phyloP scores from a whole-genome alignment of 305 asterid genomes.

The Fraxinus xanthoxyloides region DNA sequence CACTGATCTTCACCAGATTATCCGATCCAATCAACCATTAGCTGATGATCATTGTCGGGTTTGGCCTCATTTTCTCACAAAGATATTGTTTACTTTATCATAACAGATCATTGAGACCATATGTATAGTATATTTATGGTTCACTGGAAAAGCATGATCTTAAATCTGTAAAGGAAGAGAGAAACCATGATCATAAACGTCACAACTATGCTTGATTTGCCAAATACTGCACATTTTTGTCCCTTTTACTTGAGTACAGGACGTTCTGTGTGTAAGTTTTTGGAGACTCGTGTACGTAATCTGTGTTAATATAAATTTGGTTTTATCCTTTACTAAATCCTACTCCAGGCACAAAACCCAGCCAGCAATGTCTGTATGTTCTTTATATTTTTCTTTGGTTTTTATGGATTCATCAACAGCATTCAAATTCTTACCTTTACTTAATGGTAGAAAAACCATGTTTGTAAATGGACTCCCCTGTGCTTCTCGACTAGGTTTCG shows the following conservation, averaged over 20 bases:
- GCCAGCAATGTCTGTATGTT: not conserved
- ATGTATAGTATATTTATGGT: not conserved
- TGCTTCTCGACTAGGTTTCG: not conserved
- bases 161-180: not conserved
- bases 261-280: not conserved
- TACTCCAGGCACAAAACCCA: not conserved
- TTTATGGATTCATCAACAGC: not conserved
- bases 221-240: not conserved
- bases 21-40: slow-evolving; percentile 30
- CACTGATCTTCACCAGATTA: slow-evolving; percentile 33
- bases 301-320: not conserved
- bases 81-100: not conserved
- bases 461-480: not conserved
- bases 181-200: not conserved
- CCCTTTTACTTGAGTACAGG: not conserved
- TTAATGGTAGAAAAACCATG: not conserved
- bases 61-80: slow-evolving; percentile 11
- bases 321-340: not conserved
- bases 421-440: not conserved
- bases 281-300: not conserved
- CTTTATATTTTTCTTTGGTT: not conserved
- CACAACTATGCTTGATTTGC: not conserved
- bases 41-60: slow-evolving; percentile 32
- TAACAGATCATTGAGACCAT: not conserved
- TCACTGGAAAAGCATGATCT: not conserved